Base-by-base conservation (phyloP, 176 grass and related monocot species). In the Elaeis guineensis region DNA sequence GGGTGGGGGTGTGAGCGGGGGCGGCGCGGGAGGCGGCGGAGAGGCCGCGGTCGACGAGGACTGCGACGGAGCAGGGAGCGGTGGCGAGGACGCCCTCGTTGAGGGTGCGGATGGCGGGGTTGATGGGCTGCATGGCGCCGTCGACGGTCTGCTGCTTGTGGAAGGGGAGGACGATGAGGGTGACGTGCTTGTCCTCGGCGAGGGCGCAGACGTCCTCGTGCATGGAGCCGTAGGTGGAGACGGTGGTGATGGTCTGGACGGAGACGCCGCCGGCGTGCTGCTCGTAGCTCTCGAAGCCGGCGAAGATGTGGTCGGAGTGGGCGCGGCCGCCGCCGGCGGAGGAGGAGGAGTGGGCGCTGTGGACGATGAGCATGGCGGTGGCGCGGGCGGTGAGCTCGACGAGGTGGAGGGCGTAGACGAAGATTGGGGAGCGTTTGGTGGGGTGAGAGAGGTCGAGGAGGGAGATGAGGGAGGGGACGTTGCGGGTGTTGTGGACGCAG, bases 101-200 rank as follows among this genome's bases (percentile, higher is more conserved):
- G 3, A 90, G 56, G 2, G 55, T 3, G 60, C 78, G 79, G 15
- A 90, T 67, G 5, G 74, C 63, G 50, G 70, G 74, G 74, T 95
- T 59, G 35, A 49, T 64, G 28, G 70, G 49, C 67, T 74, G 77
- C 74, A 87, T 49, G 17, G 61, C 80, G 14, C 91, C 91, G 78
- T 90, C 86, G 25, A 90, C 75, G 2, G 72, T 63, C 11, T 70
- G 67, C 23, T 87, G 77, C 90, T 81, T 95, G 83, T 95, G 90
- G 80, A 95, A 95, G 0, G 86, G 83, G 59, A 95, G 71, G 28
- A 95, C 19, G 65, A 95, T 75, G 4, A 95, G 49, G 3, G 90
- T 80, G 6, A 73, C 69, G 69, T 87, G 78, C 55, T 60, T 66
- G 52, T 87, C 67, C 77, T 95, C 83, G 5, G 86, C 83, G 0